phyloP scores from a whole-genome alignment of 306 rosid genomes.

The Astragalus glycyphyllos region DNA sequence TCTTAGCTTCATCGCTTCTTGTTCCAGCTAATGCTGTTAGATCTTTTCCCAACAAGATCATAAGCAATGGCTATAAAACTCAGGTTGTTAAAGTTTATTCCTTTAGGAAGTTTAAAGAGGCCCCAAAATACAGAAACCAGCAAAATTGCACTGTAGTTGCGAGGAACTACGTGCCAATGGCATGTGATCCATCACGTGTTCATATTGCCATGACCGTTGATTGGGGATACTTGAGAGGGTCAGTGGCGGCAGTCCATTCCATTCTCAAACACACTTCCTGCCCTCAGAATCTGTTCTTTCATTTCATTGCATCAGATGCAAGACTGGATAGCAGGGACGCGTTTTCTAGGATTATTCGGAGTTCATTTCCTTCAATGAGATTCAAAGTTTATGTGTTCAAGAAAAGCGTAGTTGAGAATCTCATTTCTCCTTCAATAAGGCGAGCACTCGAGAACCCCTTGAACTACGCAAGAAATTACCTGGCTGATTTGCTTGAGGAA shows the following conservation, averaged over 20 bases:
- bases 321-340: conserved; percentile 37
- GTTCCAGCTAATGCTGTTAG: conserved; percentile 50
- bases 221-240: conserved; percentile 74
- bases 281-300: conserved; percentile 80
- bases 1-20: conserved; percentile 35
- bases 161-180: conserved; percentile 7
- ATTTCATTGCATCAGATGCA: conserved; percentile 81
- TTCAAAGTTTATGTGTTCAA: conserved; percentile 66
- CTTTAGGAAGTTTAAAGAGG: conserved; percentile 56
- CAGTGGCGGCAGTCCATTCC: conserved; percentile 84
- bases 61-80: conserved; percentile 19
- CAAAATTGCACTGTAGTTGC: conserved; percentile 49
- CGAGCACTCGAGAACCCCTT: conserved; percentile 82
- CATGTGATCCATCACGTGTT: conserved; percentile 62
- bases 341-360: conserved; percentile 46
- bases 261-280: conserved; percentile 76
- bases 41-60: conserved; percentile 47
- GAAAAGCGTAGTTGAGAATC: conserved; percentile 54
- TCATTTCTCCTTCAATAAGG: conserved; percentile 82
- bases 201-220: conserved; percentile 90
- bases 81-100: conserved; percentile 31
- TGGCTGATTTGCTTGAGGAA: conserved; percentile 73
- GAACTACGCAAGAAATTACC: conserved; percentile 90
- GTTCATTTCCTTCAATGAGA: conserved; percentile 68
- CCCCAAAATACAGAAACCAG: conserved; percentile 68